Evolutionary conservation across 306 rosid species (phyloP), one percentile per base, ranked within the genome.

Genomic region (Lathyrus tuberosus): DNA sequence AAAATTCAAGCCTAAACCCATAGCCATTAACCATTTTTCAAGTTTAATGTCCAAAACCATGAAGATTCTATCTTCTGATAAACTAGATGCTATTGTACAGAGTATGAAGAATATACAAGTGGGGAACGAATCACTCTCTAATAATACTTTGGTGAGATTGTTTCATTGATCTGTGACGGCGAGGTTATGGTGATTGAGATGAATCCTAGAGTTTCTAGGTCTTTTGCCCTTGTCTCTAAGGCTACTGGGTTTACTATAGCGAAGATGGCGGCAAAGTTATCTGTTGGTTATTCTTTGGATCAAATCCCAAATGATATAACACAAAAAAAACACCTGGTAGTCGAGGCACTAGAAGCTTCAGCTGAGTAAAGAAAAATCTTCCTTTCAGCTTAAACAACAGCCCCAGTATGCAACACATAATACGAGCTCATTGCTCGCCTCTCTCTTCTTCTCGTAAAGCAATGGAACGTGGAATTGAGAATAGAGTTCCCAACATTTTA

Each of bases 161-260:
- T 90, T 63, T 82, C 92, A 20, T 90, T 88, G 28, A 84, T 93
- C 60, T 81, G 89, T 75, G 89, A 87, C 57, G 77, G 91, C 79
- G n/a, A n/a, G n/a, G n/a, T n/a, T n/a, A n/a, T n/a, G n/a, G n/a
- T n/a, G n/a, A n/a, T n/a, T n/a, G n/a, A n/a, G n/a, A n/a, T n/a
- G n/a, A n/a, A n/a, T n/a, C n/a, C n/a, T n/a, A n/a, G n/a, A n/a
- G n/a, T n/a, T n/a, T n/a, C n/a, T n/a, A n/a, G n/a, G n/a, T n/a
- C n/a, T n/a, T n/a, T n/a, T n/a, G n/a, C n/a, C n/a, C n/a, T n/a
- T n/a, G n/a, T n/a, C n/a, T 91, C 96, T 2, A 95, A 91, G 84
- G 99, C 97, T 6, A 95, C 99, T 0, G 99, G 99, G 1, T 95
- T 95, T 73, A 97, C 97, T 0, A 95, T 95, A 13, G 99, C 97